Evolutionary conservation across 2,329 filamentous ascomycete species (phyloP).

Genomic region (Neofusicoccum sp.): DNA sequence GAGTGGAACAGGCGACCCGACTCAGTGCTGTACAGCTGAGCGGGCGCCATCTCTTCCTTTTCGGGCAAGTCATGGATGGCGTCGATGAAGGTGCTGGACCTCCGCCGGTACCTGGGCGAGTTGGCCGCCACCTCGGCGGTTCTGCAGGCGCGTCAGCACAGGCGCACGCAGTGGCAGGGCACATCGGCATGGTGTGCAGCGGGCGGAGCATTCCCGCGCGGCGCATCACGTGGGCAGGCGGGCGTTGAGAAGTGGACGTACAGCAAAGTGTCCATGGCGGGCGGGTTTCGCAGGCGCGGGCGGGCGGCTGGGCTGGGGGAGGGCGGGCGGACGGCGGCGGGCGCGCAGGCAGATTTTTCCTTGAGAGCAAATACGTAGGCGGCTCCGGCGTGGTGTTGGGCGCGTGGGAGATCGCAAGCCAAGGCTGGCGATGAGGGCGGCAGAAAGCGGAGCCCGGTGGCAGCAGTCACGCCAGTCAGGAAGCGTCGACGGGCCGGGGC

Average conservation of each 20-base stretch:
- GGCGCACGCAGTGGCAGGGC: not conserved
- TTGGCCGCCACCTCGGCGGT: slow-evolving; percentile 92
- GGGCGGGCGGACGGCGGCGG: not conserved
- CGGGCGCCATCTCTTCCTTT: slow-evolving; percentile 83
- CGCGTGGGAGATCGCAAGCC: not conserved
- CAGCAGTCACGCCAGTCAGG: slow-evolving; percentile 15
- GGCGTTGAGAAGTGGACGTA: slow-evolving; percentile 44
- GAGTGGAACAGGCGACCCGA: slow-evolving; percentile 96
- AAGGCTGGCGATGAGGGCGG: slow-evolving; percentile 7
- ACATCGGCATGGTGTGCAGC: not conserved
- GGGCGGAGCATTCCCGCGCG: not conserved
- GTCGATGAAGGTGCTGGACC: slow-evolving; percentile 95
- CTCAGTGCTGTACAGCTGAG: slow-evolving; percentile 97
- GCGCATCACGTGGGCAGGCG: slow-evolving; percentile 13
- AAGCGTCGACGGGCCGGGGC: slow-evolving; percentile 4
- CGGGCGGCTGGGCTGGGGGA: not conserved
- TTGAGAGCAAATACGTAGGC: slow-evolving; percentile 1
- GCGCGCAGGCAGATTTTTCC: not conserved
- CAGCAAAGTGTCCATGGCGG: slow-evolving; percentile 64
- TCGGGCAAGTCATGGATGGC: slow-evolving; percentile 92
- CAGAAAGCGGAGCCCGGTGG: slow-evolving; percentile 15
- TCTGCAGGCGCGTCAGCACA: slow-evolving; percentile 48
- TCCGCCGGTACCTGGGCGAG: slow-evolving; percentile 84
- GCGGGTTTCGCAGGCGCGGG: not conserved
- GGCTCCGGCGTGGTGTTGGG: slow-evolving; percentile 10